A percentile compares a stretch with the other conserved stretches of the same genome.
Evolutionary conservation across 768 basidiomycete genomes (phyloP).

Genomic region (Psilocybe azurescens): DNA sequence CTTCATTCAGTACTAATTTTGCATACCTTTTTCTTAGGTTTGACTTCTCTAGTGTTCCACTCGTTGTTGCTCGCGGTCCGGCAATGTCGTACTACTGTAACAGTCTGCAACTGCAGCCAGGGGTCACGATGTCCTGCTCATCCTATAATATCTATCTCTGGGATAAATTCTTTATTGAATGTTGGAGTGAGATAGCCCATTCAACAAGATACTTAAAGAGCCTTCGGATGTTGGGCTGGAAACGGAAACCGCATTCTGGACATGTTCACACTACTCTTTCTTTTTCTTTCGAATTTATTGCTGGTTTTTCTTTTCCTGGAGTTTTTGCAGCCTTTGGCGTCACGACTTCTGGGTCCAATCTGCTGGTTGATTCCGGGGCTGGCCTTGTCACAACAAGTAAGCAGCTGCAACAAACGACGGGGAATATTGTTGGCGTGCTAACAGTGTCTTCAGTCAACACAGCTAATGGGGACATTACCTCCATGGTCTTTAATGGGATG

Average conservation of each 20-base stretch:
- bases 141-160: background rate
- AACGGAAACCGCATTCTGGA: background rate
- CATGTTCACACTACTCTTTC: background rate
- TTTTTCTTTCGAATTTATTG: background rate
- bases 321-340: conserved; percentile 53
- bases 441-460: conserved; percentile 37
- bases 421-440: too few relatives aligned
- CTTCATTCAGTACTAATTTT: background rate
- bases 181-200: background rate
- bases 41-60: background rate
- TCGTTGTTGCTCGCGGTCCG: background rate
- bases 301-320: conserved; percentile 23
- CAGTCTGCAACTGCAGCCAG: background rate
- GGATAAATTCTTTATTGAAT: background rate
- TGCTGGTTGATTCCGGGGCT: conserved; percentile 49
- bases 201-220: background rate
- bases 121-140: background rate
- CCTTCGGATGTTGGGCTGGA: background rate
- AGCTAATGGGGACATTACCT: conserved; percentile 51
- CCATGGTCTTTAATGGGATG: conserved; percentile 48
- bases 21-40: background rate
- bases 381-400: conserved; percentile 49
- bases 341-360: conserved; percentile 43
- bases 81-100: too few relatives aligned
- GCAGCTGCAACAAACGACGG: conserved; percentile 8